These are phyloP conservation scores for Citrus hindsii DNA, from an alignment of 345 rosid species.

Conservation along the genomic window DNA sequence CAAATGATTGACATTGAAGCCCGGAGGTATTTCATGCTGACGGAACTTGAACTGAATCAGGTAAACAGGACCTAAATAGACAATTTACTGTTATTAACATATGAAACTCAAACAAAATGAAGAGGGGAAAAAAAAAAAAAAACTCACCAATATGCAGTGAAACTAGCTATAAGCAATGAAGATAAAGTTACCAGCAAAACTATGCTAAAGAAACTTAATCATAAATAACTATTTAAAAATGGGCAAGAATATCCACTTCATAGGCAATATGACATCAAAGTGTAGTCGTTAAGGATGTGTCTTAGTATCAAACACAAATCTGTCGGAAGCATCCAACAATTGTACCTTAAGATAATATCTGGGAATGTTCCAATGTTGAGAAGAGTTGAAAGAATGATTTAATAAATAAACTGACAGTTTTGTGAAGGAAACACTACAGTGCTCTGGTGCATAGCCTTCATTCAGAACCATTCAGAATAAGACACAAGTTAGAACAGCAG, in stretches of 20 bases:
- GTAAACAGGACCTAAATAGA: conserved; percentile 60
- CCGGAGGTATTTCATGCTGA: conserved; percentile 88
- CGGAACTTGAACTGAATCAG: conserved; percentile 92
- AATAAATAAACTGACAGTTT: neutral
- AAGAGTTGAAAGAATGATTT: neutral
- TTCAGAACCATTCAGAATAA: neutral
- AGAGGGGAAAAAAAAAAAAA: neutral
- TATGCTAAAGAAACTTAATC: neutral
- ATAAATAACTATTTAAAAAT: neutral
- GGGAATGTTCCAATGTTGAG: neutral
- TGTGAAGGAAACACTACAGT: neutral
- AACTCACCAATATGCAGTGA: neutral
- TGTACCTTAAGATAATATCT: neutral
- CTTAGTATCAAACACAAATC: neutral
- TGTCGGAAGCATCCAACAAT: neutral
- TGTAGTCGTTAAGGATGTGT: neutral
- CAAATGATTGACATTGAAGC: conserved; percentile 67
- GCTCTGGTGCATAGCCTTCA: neutral
- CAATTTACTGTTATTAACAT: conserved; percentile 3
- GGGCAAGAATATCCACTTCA: neutral
- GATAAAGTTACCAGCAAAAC: neutral
- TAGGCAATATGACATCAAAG: neutral
- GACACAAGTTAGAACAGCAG: neutral
- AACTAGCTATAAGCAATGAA: neutral
- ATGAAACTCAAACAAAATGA: conserved; percentile 1